A percentile compares a stretch with the other conserved stretches of the same genome.
These are phyloP conservation scores for Strigomonas culicis DNA, from an alignment of 208 protist genomes.

Conservation along the genomic window DNA sequence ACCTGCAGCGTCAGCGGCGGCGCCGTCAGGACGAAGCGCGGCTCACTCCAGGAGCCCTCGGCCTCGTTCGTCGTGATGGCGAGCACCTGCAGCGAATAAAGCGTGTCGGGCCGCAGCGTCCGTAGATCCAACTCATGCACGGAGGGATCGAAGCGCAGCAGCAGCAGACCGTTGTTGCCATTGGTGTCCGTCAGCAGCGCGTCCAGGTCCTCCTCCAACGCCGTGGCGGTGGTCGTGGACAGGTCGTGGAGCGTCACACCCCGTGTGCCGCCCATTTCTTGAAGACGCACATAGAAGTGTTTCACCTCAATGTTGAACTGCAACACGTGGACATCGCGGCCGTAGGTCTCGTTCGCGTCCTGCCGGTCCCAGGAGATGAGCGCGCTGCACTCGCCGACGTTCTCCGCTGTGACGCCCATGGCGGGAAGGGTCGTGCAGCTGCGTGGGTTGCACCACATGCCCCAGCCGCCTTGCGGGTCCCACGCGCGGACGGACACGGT, in stretches of 20 bases:
- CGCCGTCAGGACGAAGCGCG: not conserved
- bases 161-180: constrained; percentile 21
- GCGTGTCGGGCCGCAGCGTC: constrained; percentile 11
- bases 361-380: constrained; percentile 60
- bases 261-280: constrained; percentile 41
- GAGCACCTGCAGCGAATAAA: constrained; percentile 2
- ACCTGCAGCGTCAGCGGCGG: not conserved
- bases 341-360: constrained; percentile 70
- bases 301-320: constrained; percentile 67
- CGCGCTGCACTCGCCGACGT: constrained; percentile 82
- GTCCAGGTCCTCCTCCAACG: constrained; percentile 23
- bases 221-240: not conserved
- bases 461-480: constrained; percentile 87
- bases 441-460: constrained; percentile 77
- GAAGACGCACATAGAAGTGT: constrained; percentile 67
- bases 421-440: constrained; percentile 82
- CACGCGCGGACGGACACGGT: constrained; percentile 87
- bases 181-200: constrained; percentile 23
- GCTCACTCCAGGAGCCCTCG: not conserved
- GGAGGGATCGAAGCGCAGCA: constrained; percentile 5
- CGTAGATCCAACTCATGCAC: not conserved
- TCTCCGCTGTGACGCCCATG: constrained; percentile 48
- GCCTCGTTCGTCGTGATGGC: not conserved
- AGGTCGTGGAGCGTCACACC: not conserved
- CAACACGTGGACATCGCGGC: constrained; percentile 83